A percentile compares a stretch with the other conserved stretches of the same genome.
phyloP scores from a whole-genome alignment of 306 rosid species.

The Alnus rubra region DNA sequence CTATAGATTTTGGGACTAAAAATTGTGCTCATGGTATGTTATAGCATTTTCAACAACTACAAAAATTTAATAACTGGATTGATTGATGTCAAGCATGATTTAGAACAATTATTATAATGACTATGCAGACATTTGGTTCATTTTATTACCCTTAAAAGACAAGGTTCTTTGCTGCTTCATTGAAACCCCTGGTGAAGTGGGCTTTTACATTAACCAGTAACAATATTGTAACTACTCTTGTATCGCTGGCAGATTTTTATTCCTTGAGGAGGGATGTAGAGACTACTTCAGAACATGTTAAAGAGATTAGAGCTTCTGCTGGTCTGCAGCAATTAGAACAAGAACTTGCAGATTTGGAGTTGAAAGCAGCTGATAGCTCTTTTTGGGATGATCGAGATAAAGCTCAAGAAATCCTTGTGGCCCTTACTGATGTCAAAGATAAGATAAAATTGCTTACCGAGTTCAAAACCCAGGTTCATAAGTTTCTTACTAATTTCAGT shows the following conservation, averaged over 20 bases:
- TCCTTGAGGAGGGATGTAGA: constrained; percentile 77
- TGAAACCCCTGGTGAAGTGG: background rate
- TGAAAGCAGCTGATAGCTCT: constrained; percentile 61
- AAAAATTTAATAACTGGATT: background rate
- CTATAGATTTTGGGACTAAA: background rate
- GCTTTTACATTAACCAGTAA: constrained; percentile 23
- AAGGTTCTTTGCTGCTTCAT: background rate
- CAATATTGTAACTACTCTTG: background rate
- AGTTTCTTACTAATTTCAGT: background rate
- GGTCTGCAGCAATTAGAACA: constrained; percentile 57
- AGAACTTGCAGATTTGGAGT: constrained; percentile 73
- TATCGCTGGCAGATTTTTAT: constrained; percentile 71
- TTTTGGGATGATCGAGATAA: constrained; percentile 82
- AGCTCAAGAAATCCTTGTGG: constrained; percentile 77
- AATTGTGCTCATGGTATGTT: background rate
- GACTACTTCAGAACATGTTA: constrained; percentile 54
- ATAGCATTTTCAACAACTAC: background rate
- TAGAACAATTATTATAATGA: background rate
- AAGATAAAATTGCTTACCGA: constrained; percentile 69
- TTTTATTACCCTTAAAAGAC: background rate
- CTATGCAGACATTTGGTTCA: background rate
- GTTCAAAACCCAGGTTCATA: constrained; percentile 71
- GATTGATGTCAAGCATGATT: background rate
- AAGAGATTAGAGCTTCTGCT: constrained; percentile 76
- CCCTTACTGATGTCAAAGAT: constrained; percentile 80